A percentile compares a stretch with the other conserved stretches of the same genome.
Conservation (phyloP, 2,329 filamentous ascomycete genomes). For the Ophiobolus disseminans region DNA sequence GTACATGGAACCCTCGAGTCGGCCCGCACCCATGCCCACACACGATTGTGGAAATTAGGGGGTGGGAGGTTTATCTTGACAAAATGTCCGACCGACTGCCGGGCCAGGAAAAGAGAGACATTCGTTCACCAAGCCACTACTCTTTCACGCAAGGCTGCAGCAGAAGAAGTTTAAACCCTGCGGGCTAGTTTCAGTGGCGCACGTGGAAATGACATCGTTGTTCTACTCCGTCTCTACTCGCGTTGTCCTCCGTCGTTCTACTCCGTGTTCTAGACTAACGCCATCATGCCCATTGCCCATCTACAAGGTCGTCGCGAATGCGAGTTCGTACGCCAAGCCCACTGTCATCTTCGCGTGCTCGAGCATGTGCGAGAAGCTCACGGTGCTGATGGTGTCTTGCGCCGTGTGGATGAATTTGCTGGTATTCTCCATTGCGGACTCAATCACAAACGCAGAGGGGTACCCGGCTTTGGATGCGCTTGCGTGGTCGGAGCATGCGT, state of each 20-base stretch:
- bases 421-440: conserved; percentile 67
- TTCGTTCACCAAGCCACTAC: not conserved
- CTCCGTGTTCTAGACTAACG: not conserved
- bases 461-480: conserved; percentile 75
- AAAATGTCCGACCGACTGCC: not conserved
- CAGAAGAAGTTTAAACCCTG: not conserved
- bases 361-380: conserved; percentile 86
- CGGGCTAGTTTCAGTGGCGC: not conserved
- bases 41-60: not conserved
- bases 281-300: not conserved
- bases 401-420: conserved; percentile 72
- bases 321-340: conserved; percentile 81
- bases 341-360: conserved; percentile 85
- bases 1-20: too few species aligned
- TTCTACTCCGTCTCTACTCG: not conserved
- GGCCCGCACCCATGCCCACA: not conserved
- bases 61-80: not conserved
- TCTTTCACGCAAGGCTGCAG: not conserved
- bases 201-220: not conserved
- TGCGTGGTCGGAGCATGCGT: conserved; percentile 79
- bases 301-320: conserved; percentile 57
- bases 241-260: not conserved
- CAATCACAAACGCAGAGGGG: conserved; percentile 76
- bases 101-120: not conserved
- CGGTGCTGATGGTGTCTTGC: conserved; percentile 70